Evolutionary conservation across 2,329 filamentous ascomycete genomes (phyloP), one percentile per base, ranked within the genome.

Genomic region (Beauveria sp.): DNA sequence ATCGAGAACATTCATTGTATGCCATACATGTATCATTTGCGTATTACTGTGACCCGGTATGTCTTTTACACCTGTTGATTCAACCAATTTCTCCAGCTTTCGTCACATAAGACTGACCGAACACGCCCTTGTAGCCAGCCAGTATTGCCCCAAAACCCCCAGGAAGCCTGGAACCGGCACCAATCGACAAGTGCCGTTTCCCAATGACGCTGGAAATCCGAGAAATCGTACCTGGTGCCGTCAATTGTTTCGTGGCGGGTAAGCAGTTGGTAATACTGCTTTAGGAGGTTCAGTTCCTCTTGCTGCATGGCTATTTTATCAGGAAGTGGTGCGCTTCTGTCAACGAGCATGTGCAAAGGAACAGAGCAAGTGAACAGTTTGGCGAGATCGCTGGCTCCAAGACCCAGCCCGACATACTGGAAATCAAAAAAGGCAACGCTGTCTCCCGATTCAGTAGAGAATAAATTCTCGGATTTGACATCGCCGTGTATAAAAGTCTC

Each of bases 401-500:
- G 69, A 0, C 86, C 86, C 0, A 87, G 70, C 0, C 87, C 87
- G 0, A 82, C 79, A 65, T 89, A 89, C 66, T 89, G 86, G 61
- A 89, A 89, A 68, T 89, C 87, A 66, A 85, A 88, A 64, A 89
- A 86, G 0, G 83, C 85, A 1, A 86, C 84, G 3, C 73, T 63
- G 2, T 80, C 71, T 1, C 82, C 84, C 0, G 69, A 65, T 0
- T 67, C 62, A 0, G 75, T 84, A 0, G 82, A 83, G 67, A 88
- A 88, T 7, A 89, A 76, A 62, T 89, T 89, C 65, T 88, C 86
- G 0, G 83, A 86, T 70, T 89, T 89, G 57, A 88, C 85, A 61
- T 89, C 86, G 8, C 86, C 86, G 66, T 89, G 86, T 8, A 89
- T 82, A 18, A 84, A 77, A 0, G 85, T 86, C 64, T 87, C 78